phyloP scores from a whole-genome alignment of 169 alveolate genomes.

The Eimeria necatrix region DNA sequence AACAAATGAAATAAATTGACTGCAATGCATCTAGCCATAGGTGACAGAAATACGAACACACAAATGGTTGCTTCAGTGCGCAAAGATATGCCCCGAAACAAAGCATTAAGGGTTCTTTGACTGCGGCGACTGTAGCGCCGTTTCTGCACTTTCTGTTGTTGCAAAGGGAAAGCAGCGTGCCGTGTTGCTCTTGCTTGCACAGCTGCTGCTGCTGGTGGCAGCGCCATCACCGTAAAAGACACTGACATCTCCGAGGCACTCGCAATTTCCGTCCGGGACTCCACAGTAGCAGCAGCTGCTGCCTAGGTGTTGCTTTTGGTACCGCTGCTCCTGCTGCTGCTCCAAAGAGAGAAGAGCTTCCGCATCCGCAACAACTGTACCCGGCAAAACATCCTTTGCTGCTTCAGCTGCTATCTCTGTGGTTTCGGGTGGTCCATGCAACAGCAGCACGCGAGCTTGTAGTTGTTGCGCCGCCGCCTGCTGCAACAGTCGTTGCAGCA shows the following conservation, averaged over 20 bases:
- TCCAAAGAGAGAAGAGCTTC: constrained; percentile 63
- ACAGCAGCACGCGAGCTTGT: constrained; percentile 73
- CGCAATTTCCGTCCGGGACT: constrained; percentile 22
- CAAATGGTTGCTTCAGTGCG: no score
- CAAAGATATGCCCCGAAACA: no score
- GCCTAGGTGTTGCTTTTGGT: constrained; percentile 7
- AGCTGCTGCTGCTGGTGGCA: constrained; percentile 4
- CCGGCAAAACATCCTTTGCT: constrained; percentile 54
- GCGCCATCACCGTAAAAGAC: neutral
- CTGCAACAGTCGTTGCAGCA: constrained; percentile 64
- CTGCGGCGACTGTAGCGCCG: no score
- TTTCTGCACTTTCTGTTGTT: neutral
- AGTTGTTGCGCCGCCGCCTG: constrained; percentile 52
- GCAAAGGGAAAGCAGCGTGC: neutral
- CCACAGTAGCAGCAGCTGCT: constrained; percentile 58
- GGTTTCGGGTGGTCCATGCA: constrained; percentile 60
- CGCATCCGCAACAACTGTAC: constrained; percentile 65
- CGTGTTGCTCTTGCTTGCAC: neutral
- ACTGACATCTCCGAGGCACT: constrained; percentile 57
- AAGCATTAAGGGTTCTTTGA: no score
- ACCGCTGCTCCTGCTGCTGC: constrained; percentile 55
- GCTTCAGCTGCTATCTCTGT: constrained; percentile 61
- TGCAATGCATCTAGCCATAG: neutral
- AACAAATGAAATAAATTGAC: no score
- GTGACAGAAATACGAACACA: no score